Conservation (phyloP, 2,329 filamentous ascomycete genomes). For the Mycogone perniciosa region DNA sequence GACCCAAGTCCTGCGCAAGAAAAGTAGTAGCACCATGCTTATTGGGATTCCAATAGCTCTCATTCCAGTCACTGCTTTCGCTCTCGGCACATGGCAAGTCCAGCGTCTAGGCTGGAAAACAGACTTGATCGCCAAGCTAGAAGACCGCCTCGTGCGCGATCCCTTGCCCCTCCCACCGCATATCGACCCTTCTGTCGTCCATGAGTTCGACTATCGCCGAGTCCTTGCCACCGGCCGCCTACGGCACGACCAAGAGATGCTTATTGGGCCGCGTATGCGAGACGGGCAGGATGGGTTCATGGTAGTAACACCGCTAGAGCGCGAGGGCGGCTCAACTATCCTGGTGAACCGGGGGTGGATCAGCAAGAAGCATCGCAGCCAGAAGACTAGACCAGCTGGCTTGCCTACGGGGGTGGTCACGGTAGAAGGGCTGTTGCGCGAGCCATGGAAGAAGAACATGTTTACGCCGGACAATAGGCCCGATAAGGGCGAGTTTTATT, state of each 20-base stretch:
- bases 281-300: constrained; percentile 88
- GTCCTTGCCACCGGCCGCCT: constrained; percentile 69
- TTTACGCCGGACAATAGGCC: constrained; percentile 91
- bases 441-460: constrained; percentile 96
- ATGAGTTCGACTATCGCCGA: constrained; percentile 87
- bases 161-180: constrained; percentile 80
- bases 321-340: constrained; percentile 62
- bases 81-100: constrained; percentile 91
- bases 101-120: constrained; percentile 91
- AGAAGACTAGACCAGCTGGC: constrained; percentile 57
- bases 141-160: constrained; percentile 80
- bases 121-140: constrained; percentile 81
- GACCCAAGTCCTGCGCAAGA: neutral
- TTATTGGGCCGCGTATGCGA: constrained; percentile 81
- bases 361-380: constrained; percentile 61
- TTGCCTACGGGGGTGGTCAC: constrained; percentile 65
- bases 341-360: constrained; percentile 93
- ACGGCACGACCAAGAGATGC: constrained; percentile 90
- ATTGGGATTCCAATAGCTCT: constrained; percentile 45
- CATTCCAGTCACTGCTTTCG: constrained; percentile 87
- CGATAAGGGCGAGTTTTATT: constrained; percentile 82
- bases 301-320: constrained; percentile 85
- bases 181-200: constrained; percentile 73
- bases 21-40: neutral
- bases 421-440: constrained; percentile 76